Percentiles rank a stretch among this genome's conserved stretches.
Evolutionary conservation across 2,329 filamentous ascomycete genomes (phyloP).

Genomic region (Stachybotrys chlorohalonatus): DNA sequence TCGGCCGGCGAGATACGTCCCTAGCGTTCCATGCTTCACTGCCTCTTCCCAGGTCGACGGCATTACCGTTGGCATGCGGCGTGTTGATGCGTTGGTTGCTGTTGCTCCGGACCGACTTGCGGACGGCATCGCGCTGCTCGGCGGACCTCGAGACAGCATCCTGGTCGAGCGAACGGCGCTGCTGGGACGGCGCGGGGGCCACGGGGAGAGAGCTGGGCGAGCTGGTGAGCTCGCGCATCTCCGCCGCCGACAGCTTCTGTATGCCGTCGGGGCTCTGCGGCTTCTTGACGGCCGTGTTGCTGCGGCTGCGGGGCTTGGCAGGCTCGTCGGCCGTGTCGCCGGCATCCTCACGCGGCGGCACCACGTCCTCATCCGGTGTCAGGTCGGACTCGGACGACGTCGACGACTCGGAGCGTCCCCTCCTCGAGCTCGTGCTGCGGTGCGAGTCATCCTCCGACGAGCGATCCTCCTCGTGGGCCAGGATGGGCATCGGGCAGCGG

Average conservation of each 20-base stretch:
- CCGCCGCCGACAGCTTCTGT: slow-evolving; percentile 45
- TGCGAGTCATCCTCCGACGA: slow-evolving; percentile 19
- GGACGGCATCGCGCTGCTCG: slow-evolving; percentile 20
- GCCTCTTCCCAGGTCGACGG: slow-evolving; percentile 12
- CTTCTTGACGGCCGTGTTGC: slow-evolving; percentile 18
- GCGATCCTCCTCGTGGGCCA: slow-evolving; percentile 19
- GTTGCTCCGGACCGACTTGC: slow-evolving; percentile 15
- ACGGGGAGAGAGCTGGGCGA: slow-evolving; percentile 51
- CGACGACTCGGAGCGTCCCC: slow-evolving; percentile 14
- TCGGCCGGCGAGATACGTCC: slow-evolving; percentile 20
- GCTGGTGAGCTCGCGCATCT: slow-evolving; percentile 49
- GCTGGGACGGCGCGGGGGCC: slow-evolving; percentile 27
- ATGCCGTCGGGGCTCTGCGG: slow-evolving; percentile 28
- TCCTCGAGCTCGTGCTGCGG: slow-evolving; percentile 11
- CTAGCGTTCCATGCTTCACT: slow-evolving; percentile 3
- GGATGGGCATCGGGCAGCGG: slow-evolving; percentile 9
- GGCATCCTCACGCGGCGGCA: background rate
- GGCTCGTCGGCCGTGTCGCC: slow-evolving; percentile 4
- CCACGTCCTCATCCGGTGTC: slow-evolving; percentile 12
- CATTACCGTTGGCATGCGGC: slow-evolving; percentile 13
- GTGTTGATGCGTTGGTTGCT: slow-evolving; percentile 10
- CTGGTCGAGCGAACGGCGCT: slow-evolving; percentile 28
- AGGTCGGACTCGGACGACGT: slow-evolving; percentile 20
- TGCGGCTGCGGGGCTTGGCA: slow-evolving; percentile 14
- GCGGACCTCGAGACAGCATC: slow-evolving; percentile 20